phyloP scores from a whole-genome alignment of 768 basidiomycete genomes.

The Tylopilus plumbeoviolaceoides region DNA sequence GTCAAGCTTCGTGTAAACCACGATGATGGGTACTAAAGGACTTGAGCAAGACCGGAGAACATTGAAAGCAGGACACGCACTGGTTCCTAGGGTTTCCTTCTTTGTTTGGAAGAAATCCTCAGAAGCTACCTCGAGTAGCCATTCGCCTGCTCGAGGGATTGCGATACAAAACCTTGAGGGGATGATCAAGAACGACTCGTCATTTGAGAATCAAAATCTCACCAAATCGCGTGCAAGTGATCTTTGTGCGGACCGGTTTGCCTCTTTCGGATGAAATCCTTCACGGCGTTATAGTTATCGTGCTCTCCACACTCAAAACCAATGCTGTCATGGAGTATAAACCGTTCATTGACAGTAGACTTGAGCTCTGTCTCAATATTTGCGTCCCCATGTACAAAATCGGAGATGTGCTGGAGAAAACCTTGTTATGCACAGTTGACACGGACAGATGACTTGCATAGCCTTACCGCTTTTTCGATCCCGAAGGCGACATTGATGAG shows the following conservation, averaged over 20 bases:
- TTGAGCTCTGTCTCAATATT: not conserved
- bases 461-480: not conserved
- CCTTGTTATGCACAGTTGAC: not conserved
- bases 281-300: not conserved
- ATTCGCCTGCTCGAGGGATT: not conserved
- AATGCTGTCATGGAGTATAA: conserved; percentile 1
- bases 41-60: not conserved
- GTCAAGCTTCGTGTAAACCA: not conserved
- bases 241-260: not conserved
- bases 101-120: conserved; percentile 2
- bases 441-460: not conserved
- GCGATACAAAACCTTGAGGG: not conserved
- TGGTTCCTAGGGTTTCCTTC: not conserved
- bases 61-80: not conserved
- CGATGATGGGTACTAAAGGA: conserved; percentile 1
- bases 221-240: conserved; percentile 2
- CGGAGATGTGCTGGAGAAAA: not conserved
- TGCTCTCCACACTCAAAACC: conserved; percentile 3
- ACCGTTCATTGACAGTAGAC: not conserved
- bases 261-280: not conserved
- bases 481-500: too few relatives aligned
- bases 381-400: not conserved
- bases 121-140: not conserved
- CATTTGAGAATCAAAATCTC: not conserved
- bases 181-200: not conserved